Evolutionary conservation across 257 asterid species (phyloP).

Genomic region (Solanum microdontum): DNA sequence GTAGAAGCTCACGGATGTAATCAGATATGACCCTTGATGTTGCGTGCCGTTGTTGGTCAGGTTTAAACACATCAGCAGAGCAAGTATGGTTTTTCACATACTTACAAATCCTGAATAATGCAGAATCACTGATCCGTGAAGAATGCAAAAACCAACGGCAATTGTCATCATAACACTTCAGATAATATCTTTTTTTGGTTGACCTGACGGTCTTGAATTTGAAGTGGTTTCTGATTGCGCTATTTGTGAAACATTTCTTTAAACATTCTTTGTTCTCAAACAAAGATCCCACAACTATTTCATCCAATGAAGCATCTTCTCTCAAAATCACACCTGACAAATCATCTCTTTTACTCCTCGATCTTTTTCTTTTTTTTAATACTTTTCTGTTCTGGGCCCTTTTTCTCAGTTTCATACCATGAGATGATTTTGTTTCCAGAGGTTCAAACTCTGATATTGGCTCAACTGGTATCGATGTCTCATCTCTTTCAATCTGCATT

Average conservation of each 20-base stretch:
- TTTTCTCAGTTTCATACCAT: conserved; percentile 1
- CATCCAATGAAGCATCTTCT: conserved; percentile 1
- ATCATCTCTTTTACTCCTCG: background rate
- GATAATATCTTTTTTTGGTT: background rate
- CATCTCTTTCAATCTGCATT: conserved; percentile 1
- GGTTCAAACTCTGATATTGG: background rate
- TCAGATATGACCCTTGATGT: background rate
- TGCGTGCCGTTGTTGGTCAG: conserved; percentile 3
- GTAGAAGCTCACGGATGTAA: conserved; percentile 1
- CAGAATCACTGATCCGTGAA: background rate
- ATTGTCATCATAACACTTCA: background rate
- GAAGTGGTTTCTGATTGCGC: background rate
- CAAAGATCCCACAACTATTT: background rate
- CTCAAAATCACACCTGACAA: background rate
- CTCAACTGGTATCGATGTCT: background rate
- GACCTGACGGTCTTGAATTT: conserved; percentile 1
- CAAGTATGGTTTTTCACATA: background rate
- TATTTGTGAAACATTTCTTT: conserved; percentile 1
- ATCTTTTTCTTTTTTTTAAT: background rate
- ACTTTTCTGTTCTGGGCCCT: background rate
- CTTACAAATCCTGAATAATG: background rate
- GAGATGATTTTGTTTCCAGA: background rate
- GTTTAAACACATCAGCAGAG: background rate
- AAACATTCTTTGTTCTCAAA: background rate
- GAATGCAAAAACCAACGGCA: background rate